These are phyloP conservation scores for Priceomyces melissophilus DNA, from an alignment of 805 yeast species.

Conservation along the genomic window DNA sequence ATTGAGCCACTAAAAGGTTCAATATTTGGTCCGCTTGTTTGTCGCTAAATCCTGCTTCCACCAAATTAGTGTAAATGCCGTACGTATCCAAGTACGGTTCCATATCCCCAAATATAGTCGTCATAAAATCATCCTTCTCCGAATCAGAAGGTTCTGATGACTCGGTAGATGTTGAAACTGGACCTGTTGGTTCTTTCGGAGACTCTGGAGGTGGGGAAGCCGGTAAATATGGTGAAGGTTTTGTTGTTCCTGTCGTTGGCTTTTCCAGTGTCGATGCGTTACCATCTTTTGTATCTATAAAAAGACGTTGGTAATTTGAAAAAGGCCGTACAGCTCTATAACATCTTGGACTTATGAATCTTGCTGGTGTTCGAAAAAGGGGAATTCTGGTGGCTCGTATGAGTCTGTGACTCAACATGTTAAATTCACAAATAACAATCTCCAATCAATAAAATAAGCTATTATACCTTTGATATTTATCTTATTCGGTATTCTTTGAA, in stretches of 20 bases:
- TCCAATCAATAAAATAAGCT: too few species aligned
- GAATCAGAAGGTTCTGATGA: neutral
- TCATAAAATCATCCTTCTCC: constrained; percentile 13
- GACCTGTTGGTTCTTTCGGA: neutral
- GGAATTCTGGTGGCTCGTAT: neutral
- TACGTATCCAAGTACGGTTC: constrained; percentile 48
- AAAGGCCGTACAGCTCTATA: too few species aligned
- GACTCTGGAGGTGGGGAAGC: too few species aligned
- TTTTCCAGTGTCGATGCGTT: too few species aligned
- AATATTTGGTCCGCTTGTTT: constrained; percentile 61
- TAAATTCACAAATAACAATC: too few species aligned
- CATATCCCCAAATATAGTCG: constrained; percentile 56
- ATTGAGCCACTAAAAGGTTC: constrained; percentile 41
- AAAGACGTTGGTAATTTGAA: too few species aligned
- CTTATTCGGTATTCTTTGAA: neutral
- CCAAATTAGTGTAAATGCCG: constrained; percentile 51
- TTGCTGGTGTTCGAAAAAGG: too few species aligned
- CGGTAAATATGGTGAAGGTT: too few species aligned
- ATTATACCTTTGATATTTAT: neutral
- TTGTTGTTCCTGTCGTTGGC: too few species aligned
- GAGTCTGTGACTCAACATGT: neutral
- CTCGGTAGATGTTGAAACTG: neutral
- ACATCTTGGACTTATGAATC: too few species aligned
- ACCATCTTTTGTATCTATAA: too few species aligned
- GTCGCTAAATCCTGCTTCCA: constrained; percentile 54